Percentiles rank a stretch among this genome's conserved stretches.
Evolutionary conservation across 257 asterid species (phyloP).

Genomic region (Solanum stenotomum): DNA sequence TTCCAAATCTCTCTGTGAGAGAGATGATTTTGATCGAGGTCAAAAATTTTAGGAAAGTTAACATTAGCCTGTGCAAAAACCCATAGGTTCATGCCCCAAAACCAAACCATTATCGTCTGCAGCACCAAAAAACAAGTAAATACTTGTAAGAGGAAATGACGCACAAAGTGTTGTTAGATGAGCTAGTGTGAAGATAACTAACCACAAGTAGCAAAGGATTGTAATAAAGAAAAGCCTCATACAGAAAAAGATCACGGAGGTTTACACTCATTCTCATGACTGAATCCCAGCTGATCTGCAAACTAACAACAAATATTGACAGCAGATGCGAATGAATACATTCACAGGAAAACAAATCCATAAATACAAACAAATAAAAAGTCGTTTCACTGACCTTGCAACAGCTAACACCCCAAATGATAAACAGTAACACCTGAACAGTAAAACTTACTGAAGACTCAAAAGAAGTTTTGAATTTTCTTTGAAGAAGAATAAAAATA

Average conservation of each 20-base stretch:
- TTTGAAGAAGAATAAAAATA: background rate
- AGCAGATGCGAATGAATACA: background rate
- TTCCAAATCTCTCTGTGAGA: slow-evolving; percentile 89
- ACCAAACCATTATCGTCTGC: slow-evolving; percentile 95
- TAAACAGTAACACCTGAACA: slow-evolving; percentile 68
- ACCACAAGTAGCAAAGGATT: slow-evolving; percentile 96
- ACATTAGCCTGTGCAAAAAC: slow-evolving; percentile 68
- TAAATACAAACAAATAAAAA: background rate
- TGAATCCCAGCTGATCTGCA: slow-evolving; percentile 96
- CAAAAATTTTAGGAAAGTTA: slow-evolving; percentile 72
- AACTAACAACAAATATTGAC: background rate
- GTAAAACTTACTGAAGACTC: background rate
- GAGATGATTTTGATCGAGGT: slow-evolving; percentile 84
- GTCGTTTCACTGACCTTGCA: slow-evolving; percentile 65
- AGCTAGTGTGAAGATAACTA: slow-evolving; percentile 26
- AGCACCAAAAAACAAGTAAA: slow-evolving; percentile 9
- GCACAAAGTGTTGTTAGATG: background rate
- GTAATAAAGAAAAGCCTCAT: slow-evolving; percentile 95
- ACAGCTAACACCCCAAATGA: slow-evolving; percentile 74
- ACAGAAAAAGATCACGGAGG: slow-evolving; percentile 77
- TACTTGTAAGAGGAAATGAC: background rate
- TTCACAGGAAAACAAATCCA: background rate
- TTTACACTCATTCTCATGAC: slow-evolving; percentile 96
- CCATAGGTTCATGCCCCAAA: slow-evolving; percentile 93
- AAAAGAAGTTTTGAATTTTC: background rate